Base-by-base conservation (phyloP, 805 yeast genomes). In the Yarrowia keelungensis region DNA sequence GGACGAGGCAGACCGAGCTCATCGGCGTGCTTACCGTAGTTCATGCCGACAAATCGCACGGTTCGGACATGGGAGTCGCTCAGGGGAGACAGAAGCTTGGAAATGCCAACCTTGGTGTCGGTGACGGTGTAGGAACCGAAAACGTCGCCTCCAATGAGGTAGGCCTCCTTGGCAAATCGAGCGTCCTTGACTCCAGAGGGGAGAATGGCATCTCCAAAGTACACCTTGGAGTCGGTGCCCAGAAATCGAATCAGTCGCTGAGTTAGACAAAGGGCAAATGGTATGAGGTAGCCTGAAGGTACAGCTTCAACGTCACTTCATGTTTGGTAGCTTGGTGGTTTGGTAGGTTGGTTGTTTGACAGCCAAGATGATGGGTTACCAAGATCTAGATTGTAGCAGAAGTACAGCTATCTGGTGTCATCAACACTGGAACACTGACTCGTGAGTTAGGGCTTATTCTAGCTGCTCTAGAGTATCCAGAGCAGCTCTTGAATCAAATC, bases 21-120 rank as follows among this genome's bases (percentile, higher is more conserved):
- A 5, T 69, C 70, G 1, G 80, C 81, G 67, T 78, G 80, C 62
- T 82, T 81, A 47, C 77, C 76, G 72, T 84, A 86, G 74, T 85
- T 85, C 75, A 85, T 78, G 0, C 88, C 88, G 42, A 86, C 78
- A 73, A 82, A 79, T 61, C 86, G 77, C 22, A 85, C 77, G 1
- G 83, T 79, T 7, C 75, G 76, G 1, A 82, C 75, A 56, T 80
- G 80, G 3, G 72, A 71, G n/a, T 71, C 72, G 5, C 78, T 75
- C 41, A 84, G 69, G 5, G 87, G 87, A 3, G 82, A 71, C 64
- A 84, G 73, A 14, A 84, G 75, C 64, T 77, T 70, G 47, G 71
- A 69, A 39, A 84, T 77, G 41, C 59, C 69, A 54, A 73, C 68
- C 16, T 72, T 71, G 45, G 80, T 77, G 26, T 79, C 77, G 22